Percentiles rank a stretch among this genome's conserved stretches.
These are phyloP conservation scores for Umbelopsis sp. DNA, from an alignment of 192 early-diverging fungal species.

Conservation along the genomic window DNA sequence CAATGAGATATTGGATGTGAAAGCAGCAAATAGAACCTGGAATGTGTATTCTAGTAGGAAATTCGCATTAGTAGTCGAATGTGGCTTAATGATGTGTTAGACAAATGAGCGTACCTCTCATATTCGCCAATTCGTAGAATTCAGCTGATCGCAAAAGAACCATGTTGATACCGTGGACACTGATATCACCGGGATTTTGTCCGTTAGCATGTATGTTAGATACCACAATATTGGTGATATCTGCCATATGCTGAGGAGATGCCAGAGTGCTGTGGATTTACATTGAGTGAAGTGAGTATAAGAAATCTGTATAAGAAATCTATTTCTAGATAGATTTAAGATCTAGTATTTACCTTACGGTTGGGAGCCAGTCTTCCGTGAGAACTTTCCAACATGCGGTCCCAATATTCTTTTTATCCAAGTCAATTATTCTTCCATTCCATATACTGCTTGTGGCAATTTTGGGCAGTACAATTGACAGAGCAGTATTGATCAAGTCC, in stretches of 20 bases:
- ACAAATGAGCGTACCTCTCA: slow-evolving; percentile 37
- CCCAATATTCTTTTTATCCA: neutral
- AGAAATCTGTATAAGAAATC: neutral
- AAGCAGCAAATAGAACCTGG: slow-evolving; percentile 5
- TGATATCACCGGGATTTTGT: neutral
- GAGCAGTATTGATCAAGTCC: neutral
- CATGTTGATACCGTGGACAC: slow-evolving; percentile 38
- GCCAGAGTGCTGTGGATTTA: slow-evolving; percentile 23
- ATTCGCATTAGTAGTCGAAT: neutral
- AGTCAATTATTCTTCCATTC: slow-evolving; percentile 2
- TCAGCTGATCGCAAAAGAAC: slow-evolving; percentile 45
- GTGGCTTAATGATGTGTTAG: neutral
- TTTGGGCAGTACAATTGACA: neutral
- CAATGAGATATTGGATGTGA: slow-evolving; percentile 15
- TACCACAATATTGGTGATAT: slow-evolving; percentile 31
- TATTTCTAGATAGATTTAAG: too few species aligned
- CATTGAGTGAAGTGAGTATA: slow-evolving; percentile 22
- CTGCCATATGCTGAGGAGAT: slow-evolving; percentile 32
- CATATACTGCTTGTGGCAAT: neutral
- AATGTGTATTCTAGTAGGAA: slow-evolving; percentile 20
- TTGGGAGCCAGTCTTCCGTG: slow-evolving; percentile 53
- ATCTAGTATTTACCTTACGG: slow-evolving; percentile 22
- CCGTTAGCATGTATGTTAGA: neutral
- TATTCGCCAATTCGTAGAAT: slow-evolving; percentile 47
- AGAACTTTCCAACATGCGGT: slow-evolving; percentile 52